Evolutionary conservation across 345 rosid genomes (phyloP), one percentile per base, ranked within the genome.

Genomic region (Anacardium occidentale): DNA sequence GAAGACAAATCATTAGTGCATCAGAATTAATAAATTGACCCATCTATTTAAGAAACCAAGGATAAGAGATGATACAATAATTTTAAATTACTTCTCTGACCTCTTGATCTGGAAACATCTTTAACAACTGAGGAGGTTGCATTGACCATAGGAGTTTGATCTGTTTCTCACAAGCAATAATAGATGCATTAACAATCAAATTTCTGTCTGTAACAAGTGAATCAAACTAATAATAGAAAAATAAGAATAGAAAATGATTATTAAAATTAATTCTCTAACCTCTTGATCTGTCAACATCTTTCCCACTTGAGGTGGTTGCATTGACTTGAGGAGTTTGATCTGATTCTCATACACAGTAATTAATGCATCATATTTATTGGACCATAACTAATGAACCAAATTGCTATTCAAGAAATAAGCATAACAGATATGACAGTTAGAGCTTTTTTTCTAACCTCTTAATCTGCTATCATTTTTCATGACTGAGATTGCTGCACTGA

Each of bases 31-130:
- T 17, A 14, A 2, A 25, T 14, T 42, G 34, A 37, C 37, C 51
- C 3, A 22, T 2, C 18, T 44, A 13, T 42, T 14, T 6, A 34
- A 42, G 58, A 10, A 57, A 69, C 48, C 17, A 57, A 25, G 26
- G 17, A 57, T 22, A 58, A 17, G 44, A 29, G 17, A 34, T 34
- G 37, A n/a, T 37, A 37, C 65, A 29, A 34, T 37, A 5, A 37
- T 37, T 37, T 37, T 37, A 34, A 61, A 61, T 32, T 20, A 15
- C 24, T 55, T 21, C 12, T 5, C 34, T 10, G 22, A 70, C 61
- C 75, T 64, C 37, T 70, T 37, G 60, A 18, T 24, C 14, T 70
- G 12, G 44, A 70, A 68, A 62, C 70, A 50, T 57, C 50, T 50
- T 73, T 55, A 59, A 69, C n/a, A 29, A 21, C 40, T 17, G 15